Percentiles rank a stretch among this genome's conserved stretches.
These are phyloP conservation scores for Dysphania ambrosioides DNA, from an alignment of 148 eudicot species.

Conservation along the genomic window DNA sequence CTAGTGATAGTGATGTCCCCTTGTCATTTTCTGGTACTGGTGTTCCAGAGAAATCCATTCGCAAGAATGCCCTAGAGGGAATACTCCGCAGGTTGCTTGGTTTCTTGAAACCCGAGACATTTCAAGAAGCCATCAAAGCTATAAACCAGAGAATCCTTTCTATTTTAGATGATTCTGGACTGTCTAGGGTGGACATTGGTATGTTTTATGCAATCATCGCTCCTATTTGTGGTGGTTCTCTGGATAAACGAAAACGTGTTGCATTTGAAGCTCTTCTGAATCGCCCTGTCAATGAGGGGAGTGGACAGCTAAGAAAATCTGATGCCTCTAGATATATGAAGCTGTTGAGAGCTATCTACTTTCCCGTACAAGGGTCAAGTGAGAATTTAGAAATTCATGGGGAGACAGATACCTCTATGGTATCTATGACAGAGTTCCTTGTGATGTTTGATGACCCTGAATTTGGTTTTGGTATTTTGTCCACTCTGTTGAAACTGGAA, in stretches of 20 bases:
- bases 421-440: conserved; percentile 62
- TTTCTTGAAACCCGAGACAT: conserved; percentile 92
- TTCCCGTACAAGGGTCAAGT: conserved; percentile 71
- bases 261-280: conserved; percentile 83
- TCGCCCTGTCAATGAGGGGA: conserved; percentile 67
- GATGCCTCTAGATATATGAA: conserved; percentile 68
- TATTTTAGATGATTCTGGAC: conserved; percentile 74
- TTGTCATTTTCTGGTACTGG: conserved; percentile 82
- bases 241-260: conserved; percentile 65
- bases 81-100: conserved; percentile 61
- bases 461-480: conserved; percentile 89
- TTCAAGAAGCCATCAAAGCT: conserved; percentile 84
- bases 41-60: conserved; percentile 72
- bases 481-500: conserved; percentile 72
- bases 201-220: conserved; percentile 91
- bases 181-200: conserved; percentile 84
- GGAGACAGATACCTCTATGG: conserved; percentile 52
- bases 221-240: conserved; percentile 72
- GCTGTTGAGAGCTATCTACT: conserved; percentile 72
- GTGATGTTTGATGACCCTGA: conserved; percentile 88
- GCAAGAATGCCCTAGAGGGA: conserved; percentile 81
- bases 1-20: conserved; percentile 66
- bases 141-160: conserved; percentile 79
- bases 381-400: conserved; percentile 86
- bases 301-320: conserved; percentile 50